Evolutionary conservation across 2,329 filamentous ascomycete species (phyloP).

Genomic region (Hypomyces perniciosus): DNA sequence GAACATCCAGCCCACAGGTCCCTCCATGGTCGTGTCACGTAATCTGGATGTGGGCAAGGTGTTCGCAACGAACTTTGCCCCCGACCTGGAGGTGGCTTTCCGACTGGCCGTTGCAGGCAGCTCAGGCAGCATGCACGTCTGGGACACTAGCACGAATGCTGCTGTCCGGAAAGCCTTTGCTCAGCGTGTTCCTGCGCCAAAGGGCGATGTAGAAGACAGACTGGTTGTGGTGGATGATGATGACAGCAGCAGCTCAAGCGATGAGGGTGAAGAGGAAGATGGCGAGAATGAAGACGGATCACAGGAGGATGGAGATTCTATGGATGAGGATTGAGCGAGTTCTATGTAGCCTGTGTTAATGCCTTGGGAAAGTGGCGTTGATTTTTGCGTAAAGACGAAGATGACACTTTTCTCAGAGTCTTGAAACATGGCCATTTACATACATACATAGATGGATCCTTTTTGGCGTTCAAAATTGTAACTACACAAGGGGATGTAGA

Average conservation of each 20-base stretch:
- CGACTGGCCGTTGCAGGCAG: slow-evolving; percentile 88
- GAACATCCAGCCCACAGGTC: slow-evolving; percentile 77
- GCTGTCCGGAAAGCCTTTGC: slow-evolving; percentile 82
- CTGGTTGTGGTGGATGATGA: slow-evolving; percentile 67
- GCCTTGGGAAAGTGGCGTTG: slow-evolving; percentile 6
- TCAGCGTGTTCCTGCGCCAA: slow-evolving; percentile 50
- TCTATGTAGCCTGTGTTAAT: background rate
- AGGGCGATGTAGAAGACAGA: slow-evolving; percentile 63
- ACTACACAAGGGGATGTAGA: too few species aligned
- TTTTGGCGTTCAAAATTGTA: too few species aligned
- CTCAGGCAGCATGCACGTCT: slow-evolving; percentile 86
- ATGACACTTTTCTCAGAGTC: background rate
- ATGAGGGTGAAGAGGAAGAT: slow-evolving; percentile 52
- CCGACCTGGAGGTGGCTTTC: slow-evolving; percentile 86
- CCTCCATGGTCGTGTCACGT: slow-evolving; percentile 83
- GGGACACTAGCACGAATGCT: slow-evolving; percentile 92
- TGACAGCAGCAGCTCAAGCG: slow-evolving; percentile 62
- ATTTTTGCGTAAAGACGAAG: background rate
- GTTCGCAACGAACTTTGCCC: slow-evolving; percentile 85
- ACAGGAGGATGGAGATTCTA: slow-evolving; percentile 18
- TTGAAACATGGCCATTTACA: background rate
- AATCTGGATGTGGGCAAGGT: slow-evolving; percentile 93
- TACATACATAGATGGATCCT: too few species aligned
- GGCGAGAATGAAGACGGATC: slow-evolving; percentile 22
- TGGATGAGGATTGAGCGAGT: slow-evolving; percentile 21